phyloP scores from a whole-genome alignment of 352 stramenopile genomes.

The Thalassiosira livingstoniorum region DNA sequence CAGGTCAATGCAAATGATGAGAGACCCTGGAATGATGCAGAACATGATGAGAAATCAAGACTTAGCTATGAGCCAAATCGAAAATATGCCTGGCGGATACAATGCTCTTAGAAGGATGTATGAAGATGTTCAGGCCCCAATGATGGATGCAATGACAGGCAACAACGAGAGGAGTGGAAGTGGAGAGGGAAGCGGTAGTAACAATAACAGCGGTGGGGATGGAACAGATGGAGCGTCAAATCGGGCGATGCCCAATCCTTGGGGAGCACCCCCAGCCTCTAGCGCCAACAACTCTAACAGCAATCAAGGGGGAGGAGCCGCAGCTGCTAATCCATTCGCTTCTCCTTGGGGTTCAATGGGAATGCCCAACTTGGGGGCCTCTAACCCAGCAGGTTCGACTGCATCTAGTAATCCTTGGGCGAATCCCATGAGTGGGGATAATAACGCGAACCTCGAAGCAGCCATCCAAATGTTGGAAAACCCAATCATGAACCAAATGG shows the following conservation, averaged over 20 bases:
- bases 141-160: constrained; percentile 90
- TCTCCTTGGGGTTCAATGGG: constrained; percentile 41
- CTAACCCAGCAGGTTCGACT: constrained; percentile 3
- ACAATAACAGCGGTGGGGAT: constrained; percentile 1
- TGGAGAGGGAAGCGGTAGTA: background rate
- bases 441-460: constrained; percentile 45
- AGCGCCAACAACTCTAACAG: background rate
- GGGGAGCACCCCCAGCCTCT: constrained; percentile 56
- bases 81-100: constrained; percentile 97
- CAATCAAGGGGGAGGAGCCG: constrained; percentile 1
- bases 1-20: constrained; percentile 96
- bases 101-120: constrained; percentile 93
- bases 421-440: constrained; percentile 39
- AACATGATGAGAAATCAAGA: constrained; percentile 98
- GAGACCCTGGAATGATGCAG: constrained; percentile 94
- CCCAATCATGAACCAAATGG: constrained; percentile 82
- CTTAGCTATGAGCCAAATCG: constrained; percentile 95
- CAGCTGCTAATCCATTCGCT: constrained; percentile 36
- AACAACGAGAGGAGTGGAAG: background rate
- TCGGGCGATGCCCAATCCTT: constrained; percentile 85
- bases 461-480: constrained; percentile 85
- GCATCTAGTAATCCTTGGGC: constrained; percentile 57
- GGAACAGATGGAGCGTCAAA: constrained; percentile 65
- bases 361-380: constrained; percentile 28
- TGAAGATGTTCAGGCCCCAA: constrained; percentile 91